Base-by-base conservation (phyloP, 108 stramenopile genomes). In the Conticribra guillardii region DNA sequence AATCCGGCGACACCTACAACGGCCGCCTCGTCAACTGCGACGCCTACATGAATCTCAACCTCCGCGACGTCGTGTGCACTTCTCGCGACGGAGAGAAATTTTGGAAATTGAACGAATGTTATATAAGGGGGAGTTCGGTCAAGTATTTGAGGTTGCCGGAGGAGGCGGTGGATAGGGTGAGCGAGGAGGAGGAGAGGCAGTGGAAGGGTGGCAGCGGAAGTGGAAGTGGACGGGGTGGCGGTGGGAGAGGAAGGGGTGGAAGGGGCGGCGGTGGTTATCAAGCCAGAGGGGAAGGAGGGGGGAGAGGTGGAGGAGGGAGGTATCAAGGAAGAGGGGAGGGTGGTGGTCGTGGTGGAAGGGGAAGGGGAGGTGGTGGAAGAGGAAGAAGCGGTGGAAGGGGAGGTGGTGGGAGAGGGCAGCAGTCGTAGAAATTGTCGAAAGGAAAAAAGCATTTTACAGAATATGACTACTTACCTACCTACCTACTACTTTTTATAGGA, bases 1-100 rank as follows among this genome's bases (percentile, higher is more conserved):
- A 99, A 74, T 95, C 92, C 22, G 99, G 99, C 33, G 95, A 96
- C 62, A 99, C 98, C 19, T 99, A 99, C 95, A 98, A 98, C 69
- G 99, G 99, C n/a, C 89, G 95, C 7, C 86, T 99, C 41, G 89
- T 93, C 24, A 90, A 82, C 60, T 96, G 96, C 55, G 98, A 99
- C 79, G 82, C 92, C 16, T 99, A 89, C 84, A 99, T 99, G 99
- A 99, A 99, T 77, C 89, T 99, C 82, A 98, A 97, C 66, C 82
- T 99, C 22, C 74, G 80, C 27, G 97, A 98, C 50, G 97, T 99
- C 32, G 97, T 98, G 62, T 96, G 96, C 60, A 99, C 99, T 2
- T 92, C 89, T 28, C 69, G 85, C 58, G 93, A 98, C 54, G 99
- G 98, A 1, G 92, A 94, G 52, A 58, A 76, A 65, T 99, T 99